A percentile compares a stretch with the other conserved stretches of the same genome.
Conservation (phyloP, 345 rosid genomes). For the Moringa oleifera region DNA sequence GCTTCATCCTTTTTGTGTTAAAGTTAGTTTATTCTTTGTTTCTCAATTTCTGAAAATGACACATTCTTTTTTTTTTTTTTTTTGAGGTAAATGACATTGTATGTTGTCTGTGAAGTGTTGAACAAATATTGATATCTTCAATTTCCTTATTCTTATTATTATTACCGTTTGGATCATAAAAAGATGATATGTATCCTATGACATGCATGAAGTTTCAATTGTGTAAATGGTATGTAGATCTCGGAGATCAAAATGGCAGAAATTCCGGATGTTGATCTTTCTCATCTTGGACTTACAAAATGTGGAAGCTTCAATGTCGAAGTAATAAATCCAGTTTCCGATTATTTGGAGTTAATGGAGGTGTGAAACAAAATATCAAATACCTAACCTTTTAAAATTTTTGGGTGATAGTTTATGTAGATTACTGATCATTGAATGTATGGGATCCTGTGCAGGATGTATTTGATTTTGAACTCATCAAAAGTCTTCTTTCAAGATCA, state of each 20-base stretch:
- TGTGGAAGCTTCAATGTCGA: constrained; percentile 69
- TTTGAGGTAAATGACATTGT: neutral
- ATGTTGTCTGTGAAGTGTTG: too few relatives aligned
- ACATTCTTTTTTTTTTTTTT: too few relatives aligned
- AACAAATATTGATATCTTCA: neutral
- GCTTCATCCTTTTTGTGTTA: neutral
- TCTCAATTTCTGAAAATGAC: neutral
- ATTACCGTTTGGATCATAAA: neutral
- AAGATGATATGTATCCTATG: neutral
- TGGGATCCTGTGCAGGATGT: constrained; percentile 58
- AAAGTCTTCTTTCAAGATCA: constrained; percentile 60
- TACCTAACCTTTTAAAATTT: constrained; percentile 4
- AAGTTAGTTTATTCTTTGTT: too few relatives aligned
- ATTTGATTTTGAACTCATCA: constrained; percentile 81
- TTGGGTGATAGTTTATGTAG: constrained; percentile 12
- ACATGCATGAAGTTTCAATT: constrained; percentile 13
- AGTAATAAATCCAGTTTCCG: constrained; percentile 88
- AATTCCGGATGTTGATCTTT: constrained; percentile 77
- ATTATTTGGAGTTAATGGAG: constrained; percentile 92
- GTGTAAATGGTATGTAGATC: constrained; percentile 42
- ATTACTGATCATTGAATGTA: constrained; percentile 14
- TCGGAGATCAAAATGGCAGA: constrained; percentile 83
- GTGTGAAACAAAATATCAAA: constrained; percentile 29
- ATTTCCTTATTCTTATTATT: neutral
- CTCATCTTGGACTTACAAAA: constrained; percentile 57